These are phyloP conservation scores for Penicillium sp. DNA, from an alignment of 2,329 filamentous ascomycete species.

Conservation along the genomic window DNA sequence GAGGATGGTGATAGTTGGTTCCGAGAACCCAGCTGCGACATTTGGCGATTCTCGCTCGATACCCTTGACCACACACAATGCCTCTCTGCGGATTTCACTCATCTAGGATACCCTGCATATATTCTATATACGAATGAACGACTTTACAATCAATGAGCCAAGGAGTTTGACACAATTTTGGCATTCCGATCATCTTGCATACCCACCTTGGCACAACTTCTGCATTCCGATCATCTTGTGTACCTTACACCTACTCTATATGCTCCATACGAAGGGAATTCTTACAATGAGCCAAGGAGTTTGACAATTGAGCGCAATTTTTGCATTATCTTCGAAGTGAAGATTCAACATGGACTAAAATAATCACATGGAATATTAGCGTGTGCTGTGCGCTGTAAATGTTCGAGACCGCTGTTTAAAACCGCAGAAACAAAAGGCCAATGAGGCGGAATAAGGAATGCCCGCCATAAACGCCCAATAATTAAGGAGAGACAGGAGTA, in stretches of 20 bases:
- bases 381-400: constrained; percentile 7
- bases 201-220: too few relatives aligned
- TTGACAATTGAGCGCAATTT: not conserved
- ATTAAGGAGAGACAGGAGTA: constrained; percentile 21
- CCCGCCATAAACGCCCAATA: constrained; percentile 2
- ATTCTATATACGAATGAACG: not conserved
- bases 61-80: not conserved
- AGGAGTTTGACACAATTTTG: not conserved
- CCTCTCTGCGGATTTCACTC: constrained; percentile 2
- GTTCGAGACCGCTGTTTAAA: not conserved
- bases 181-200: not conserved
- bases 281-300: not conserved
- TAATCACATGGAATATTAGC: constrained; percentile 10
- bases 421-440: not conserved
- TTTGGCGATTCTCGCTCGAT: not conserved
- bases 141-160: not conserved
- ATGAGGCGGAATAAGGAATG: not conserved
- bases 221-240: constrained; percentile 1
- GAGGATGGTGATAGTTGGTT: constrained; percentile 16
- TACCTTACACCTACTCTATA: not conserved
- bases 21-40: not conserved
- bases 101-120: not conserved
- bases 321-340: constrained; percentile 4
- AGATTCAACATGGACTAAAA: constrained; percentile 3
- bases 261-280: not conserved